These are phyloP conservation scores for Pleurotus ostreatus DNA, from an alignment of 768 basidiomycete genomes.

Conservation along the genomic window DNA sequence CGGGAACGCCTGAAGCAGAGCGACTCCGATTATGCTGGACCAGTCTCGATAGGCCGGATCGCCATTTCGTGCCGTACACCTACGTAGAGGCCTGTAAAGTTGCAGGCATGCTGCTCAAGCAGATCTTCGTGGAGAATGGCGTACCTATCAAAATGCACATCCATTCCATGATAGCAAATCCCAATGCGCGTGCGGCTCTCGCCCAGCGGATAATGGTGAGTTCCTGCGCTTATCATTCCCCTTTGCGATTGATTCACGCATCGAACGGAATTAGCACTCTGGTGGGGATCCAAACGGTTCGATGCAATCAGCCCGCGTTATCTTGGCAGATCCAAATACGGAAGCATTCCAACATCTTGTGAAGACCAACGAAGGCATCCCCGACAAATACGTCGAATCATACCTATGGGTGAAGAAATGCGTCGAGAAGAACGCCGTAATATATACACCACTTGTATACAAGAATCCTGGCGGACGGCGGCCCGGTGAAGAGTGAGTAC, in stretches of 20 bases:
- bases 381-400: conserved; percentile 76
- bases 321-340: conserved; percentile 77
- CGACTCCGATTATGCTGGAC: conserved; percentile 76
- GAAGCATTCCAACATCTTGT: conserved; percentile 73
- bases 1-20: conserved; percentile 65
- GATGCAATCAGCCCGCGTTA: conserved; percentile 66
- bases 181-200: conserved; percentile 64
- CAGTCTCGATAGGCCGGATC: conserved; percentile 62
- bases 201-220: conserved; percentile 67
- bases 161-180: conserved; percentile 75
- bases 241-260: background rate
- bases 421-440: conserved; percentile 59
- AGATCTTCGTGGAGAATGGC: conserved; percentile 70
- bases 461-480: conserved; percentile 82
- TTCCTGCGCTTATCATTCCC: conserved; percentile 5
- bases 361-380: conserved; percentile 63
- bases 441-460: conserved; percentile 74
- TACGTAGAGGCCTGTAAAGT: conserved; percentile 84
- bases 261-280: conserved; percentile 53
- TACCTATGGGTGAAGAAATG: conserved; percentile 85
- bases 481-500: conserved; percentile 72
- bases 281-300: conserved; percentile 75
- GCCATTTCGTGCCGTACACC: conserved; percentile 77
- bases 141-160: conserved; percentile 73
- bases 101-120: conserved; percentile 67